Base-by-base conservation (phyloP, 2,329 filamentous ascomycete genomes). In the Torrubiella hemipterigena region DNA sequence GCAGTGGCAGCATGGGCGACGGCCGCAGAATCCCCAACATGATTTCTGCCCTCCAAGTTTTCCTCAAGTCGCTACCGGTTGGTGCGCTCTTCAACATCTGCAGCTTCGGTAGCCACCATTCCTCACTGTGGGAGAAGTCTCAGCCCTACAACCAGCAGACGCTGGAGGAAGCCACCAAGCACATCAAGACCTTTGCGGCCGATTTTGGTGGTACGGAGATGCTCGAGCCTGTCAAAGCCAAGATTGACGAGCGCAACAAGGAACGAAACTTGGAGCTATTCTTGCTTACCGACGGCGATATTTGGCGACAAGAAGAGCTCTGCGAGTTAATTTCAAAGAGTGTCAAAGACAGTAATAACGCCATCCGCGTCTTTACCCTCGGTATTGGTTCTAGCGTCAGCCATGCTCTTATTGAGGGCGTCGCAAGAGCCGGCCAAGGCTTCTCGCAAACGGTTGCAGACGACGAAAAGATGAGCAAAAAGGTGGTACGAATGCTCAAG, bases 401-500 rank as follows among this genome's bases (percentile, higher is more conserved):
- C 21, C 63, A 67, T 40, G 47, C 63, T 2, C 49, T 76, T 7
- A 61, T 75, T 5, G 66, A 74, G 32, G 68, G 70, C 1, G 55
- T 70, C 27, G 67, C 68, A 1, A 53, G 61, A 6, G 63, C 62
- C 8, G 71, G 72, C 3, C 65, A 65, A 14, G 71, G 71, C 3
- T 74, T 77, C 37, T 51, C 69, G 1, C 79, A 85, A 48, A 61
- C 67, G 0, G 77, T 84, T 0, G 61, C 59, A 2, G 54, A 70
- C 6, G 56, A 67, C 2, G 80, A 85, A 47, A 73, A 76, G 44
- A 70, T 83, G 52, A 73, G 80, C 42, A 68, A 58, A 39, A 81
- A 80, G 47, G 65, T 84, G 1, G 64, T 85, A 3, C 67, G 80
- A 3, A 85, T 86, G 80, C 58, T 86, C 34, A 82, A 81, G 46